phyloP scores from a whole-genome alignment of 345 rosid species.

The Hibiscus tridactylites region DNA sequence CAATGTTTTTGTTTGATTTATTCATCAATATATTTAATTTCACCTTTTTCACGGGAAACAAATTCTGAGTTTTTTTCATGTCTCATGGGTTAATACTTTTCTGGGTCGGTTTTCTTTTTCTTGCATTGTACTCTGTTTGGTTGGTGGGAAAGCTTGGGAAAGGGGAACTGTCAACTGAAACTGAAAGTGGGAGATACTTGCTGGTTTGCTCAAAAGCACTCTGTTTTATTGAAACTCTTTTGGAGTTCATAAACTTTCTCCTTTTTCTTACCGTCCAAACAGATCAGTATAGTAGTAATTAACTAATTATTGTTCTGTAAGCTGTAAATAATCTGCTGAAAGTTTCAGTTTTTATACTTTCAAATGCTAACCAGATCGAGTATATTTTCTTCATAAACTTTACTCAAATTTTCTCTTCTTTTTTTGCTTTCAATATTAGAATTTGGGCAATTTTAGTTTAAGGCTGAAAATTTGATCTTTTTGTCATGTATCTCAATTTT shows the following conservation, averaged over 20 bases:
- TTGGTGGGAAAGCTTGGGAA: conserved; percentile 13
- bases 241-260: background rate
- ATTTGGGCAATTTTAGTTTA: background rate
- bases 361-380: background rate
- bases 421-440: background rate
- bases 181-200: background rate
- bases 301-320: background rate
- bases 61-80: background rate
- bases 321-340: background rate
- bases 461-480: background rate
- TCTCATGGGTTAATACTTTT: background rate
- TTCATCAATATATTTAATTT: conserved; percentile 5
- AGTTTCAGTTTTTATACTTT: background rate
- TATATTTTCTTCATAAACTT: background rate
- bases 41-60: background rate
- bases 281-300: conserved; percentile 1
- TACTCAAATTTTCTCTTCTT: background rate
- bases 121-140: conserved; percentile 12
- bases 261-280: background rate
- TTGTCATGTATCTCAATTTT: conserved; percentile 11
- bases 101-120: conserved; percentile 4
- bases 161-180: background rate
- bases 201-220: conserved; percentile 5
- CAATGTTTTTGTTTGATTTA: background rate
- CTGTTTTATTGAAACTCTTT: conserved; percentile 3